Base-by-base conservation (phyloP, 306 rosid species). In the Alnus glutinosa region DNA sequence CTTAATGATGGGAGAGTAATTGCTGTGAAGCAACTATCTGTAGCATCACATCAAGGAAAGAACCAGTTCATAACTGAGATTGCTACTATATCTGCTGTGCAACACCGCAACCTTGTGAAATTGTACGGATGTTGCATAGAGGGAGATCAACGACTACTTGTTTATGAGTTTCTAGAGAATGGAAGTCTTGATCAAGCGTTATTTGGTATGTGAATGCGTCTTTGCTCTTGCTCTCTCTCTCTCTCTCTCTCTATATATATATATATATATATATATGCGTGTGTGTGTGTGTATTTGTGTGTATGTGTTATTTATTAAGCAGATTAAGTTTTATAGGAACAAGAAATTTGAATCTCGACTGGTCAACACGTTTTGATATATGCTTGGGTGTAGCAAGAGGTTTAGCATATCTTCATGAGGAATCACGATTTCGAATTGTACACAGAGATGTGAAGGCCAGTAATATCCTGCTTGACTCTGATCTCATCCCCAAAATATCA, bases 381-480 rank as follows among this genome's bases (percentile, higher is more conserved):
- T 90, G 92, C 79, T 2, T 86, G 82, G 97, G 97, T 3, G 79
- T 89, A 18, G 97, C 97, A 19, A 90, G 91, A 85, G n/a, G 97
- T 28, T 82, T 92, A 61, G 70, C 96, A 69, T 92, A 92, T 79
- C 92, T 90, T 80, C 95, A 90, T 9, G 91, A 90, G n/a, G 97
- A 94, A 81, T 94, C 96, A 7, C 73, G 89, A 23, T 73, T 84
- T 37, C 83, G 97, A 37, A 90, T 93, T 77, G 91, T 93, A 59
- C 97, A 90, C 49, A 87, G 98, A 66, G 97, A 92, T n/a, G 96
- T 92, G 62, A 94, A 94, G 74, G 90, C 94, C 51, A 92, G 97
- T 70, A 94, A 94, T 77, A 90, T 94, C 70, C 77, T 94, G 32
- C 94, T 94, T 6, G 96, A 94, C 71, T 69, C 74, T 61, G 79